These are phyloP conservation scores for Didymellaceae sp. DNA, from an alignment of 2,329 filamentous ascomycete genomes.

Conservation along the genomic window DNA sequence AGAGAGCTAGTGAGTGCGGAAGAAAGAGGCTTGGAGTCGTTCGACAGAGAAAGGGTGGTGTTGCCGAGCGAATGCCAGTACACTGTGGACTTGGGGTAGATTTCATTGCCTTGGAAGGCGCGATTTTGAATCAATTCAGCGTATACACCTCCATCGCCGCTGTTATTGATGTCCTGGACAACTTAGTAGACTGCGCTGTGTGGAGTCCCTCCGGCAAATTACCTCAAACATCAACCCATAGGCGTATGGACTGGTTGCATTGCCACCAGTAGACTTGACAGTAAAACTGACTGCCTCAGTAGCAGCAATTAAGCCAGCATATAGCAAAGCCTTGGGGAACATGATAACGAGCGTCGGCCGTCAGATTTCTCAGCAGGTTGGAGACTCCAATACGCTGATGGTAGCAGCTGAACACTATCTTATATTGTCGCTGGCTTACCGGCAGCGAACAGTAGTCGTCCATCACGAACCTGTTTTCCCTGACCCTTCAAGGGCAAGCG, in stretches of 20 bases:
- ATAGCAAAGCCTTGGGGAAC: not conserved
- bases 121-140: constrained; percentile 74
- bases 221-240: not conserved
- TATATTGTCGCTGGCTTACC: not conserved
- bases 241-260: not conserved
- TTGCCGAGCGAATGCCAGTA: not conserved
- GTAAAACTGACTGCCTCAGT: not conserved
- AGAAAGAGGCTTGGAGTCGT: not conserved
- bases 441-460: not conserved
- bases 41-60: constrained; percentile 1
- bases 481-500: not conserved
- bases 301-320: not conserved
- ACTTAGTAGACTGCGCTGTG: constrained; percentile 1
- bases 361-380: not conserved
- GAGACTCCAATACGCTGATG: not conserved
- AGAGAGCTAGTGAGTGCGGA: constrained; percentile 1
- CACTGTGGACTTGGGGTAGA: not conserved
- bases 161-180: constrained; percentile 62
- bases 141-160: constrained; percentile 75
- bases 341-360: not conserved
- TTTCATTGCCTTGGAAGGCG: constrained; percentile 63
- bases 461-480: not conserved
- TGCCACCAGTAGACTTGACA: not conserved
- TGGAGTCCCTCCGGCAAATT: not conserved
- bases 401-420: not conserved